Conservation (phyloP, 2,329 filamentous ascomycete genomes). For the Daldinia sp. region DNA sequence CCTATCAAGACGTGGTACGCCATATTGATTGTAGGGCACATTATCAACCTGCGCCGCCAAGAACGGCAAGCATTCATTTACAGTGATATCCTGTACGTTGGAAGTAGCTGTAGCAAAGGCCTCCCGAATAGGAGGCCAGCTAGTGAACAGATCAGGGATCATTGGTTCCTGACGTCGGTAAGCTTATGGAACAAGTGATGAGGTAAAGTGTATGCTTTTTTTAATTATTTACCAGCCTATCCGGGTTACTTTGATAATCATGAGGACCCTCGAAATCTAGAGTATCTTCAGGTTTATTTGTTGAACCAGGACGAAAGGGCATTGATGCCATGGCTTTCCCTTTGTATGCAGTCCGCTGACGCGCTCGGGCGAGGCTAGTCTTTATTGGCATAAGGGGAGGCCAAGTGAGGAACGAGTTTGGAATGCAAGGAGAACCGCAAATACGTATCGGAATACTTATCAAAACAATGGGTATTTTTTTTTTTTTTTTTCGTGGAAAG, state of each 20-base stretch:
- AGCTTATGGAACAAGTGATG: conserved; percentile 31
- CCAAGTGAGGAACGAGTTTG: conserved; percentile 13
- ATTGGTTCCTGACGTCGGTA: conserved; percentile 41
- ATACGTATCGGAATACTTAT: conserved; percentile 4
- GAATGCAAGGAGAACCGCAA: conserved; percentile 20
- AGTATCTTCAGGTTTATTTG: conserved; percentile 3
- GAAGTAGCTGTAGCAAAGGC: conserved; percentile 75
- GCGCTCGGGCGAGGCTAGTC: conserved; percentile 51
- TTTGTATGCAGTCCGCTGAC: conserved; percentile 45
- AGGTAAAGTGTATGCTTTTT: conserved; percentile 19
- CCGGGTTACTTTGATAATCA: conserved; percentile 3
- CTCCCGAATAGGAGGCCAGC: conserved; percentile 73
- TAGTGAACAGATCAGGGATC: conserved; percentile 69
- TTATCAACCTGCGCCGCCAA: conserved; percentile 67
- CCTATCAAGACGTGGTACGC: conserved; percentile 80
- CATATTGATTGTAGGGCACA: conserved; percentile 73
- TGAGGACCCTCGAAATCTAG: neutral
- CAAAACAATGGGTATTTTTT: conserved; percentile 4
- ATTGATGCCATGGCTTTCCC: conserved; percentile 38
- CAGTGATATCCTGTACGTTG: conserved; percentile 73
- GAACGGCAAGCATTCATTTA: conserved; percentile 76
- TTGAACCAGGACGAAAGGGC: conserved; percentile 13
- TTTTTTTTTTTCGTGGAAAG: conserved; percentile 7
- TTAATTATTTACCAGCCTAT: conserved; percentile 29
- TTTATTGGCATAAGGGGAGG: conserved; percentile 49